Percentiles rank a stretch among this genome's conserved stretches.
Evolutionary conservation across 352 stramenopile genomes (phyloP).

Genomic region (Pythium oligandrum): DNA sequence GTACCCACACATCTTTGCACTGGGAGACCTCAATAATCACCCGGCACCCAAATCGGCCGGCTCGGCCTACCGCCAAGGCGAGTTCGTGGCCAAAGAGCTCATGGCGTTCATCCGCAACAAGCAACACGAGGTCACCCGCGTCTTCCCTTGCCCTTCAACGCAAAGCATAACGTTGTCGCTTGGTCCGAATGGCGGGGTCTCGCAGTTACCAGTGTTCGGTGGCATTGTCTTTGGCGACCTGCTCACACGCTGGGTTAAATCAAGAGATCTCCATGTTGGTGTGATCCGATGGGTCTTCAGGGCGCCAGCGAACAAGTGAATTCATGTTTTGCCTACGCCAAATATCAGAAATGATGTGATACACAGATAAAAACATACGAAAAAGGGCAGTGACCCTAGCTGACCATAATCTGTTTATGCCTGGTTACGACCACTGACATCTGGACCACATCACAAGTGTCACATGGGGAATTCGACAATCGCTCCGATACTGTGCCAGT

Average conservation of each 20-base stretch:
- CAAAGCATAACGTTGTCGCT: neutral
- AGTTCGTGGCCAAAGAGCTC: slow-evolving; percentile 3
- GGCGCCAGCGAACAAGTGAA: neutral
- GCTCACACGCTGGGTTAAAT: slow-evolving; percentile 1
- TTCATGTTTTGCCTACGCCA: too few relatives aligned
- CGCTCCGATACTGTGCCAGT: too few relatives aligned
- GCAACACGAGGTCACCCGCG: neutral
- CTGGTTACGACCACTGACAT: too few relatives aligned
- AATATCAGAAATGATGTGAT: too few relatives aligned
- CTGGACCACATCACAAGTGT: too few relatives aligned
- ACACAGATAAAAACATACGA: too few relatives aligned
- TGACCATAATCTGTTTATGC: too few relatives aligned
- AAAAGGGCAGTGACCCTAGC: too few relatives aligned
- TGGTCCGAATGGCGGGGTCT: neutral
- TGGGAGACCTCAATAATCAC: slow-evolving; percentile 55
- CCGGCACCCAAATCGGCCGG: slow-evolving; percentile 32
- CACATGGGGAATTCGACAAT: too few relatives aligned
- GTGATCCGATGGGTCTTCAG: neutral
- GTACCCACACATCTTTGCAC: slow-evolving; percentile 46
- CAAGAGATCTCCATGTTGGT: neutral
- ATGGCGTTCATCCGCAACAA: slow-evolving; percentile 27
- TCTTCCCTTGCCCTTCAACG: neutral
- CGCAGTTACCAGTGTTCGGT: slow-evolving; percentile 1
- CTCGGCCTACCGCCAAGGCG: slow-evolving; percentile 1
- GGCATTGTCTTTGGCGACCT: slow-evolving; percentile 1